These are phyloP conservation scores for Senna tora DNA, from an alignment of 306 rosid genomes.

Conservation along the genomic window DNA sequence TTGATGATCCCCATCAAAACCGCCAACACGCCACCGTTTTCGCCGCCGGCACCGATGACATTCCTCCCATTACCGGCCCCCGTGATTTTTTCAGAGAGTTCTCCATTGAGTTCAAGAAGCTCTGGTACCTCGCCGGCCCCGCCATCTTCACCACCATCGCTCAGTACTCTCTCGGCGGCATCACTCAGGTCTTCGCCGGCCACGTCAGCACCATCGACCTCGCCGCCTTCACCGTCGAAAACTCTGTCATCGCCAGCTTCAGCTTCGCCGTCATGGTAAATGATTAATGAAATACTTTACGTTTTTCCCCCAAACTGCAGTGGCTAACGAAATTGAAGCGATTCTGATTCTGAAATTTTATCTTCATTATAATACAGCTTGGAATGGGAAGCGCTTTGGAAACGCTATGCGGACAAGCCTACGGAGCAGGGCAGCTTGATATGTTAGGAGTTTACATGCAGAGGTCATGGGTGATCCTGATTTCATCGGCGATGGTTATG, in stretches of 20 bases:
- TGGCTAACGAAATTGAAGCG: too few species aligned
- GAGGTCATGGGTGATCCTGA: slow-evolving; percentile 77
- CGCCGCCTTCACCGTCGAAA: slow-evolving; percentile 84
- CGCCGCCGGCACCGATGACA: slow-evolving; percentile 56
- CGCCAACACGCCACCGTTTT: slow-evolving; percentile 42
- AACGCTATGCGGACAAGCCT: slow-evolving; percentile 90
- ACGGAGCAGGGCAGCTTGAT: slow-evolving; percentile 71
- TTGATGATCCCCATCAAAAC: too few species aligned
- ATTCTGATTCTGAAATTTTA: not conserved
- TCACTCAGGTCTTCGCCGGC: slow-evolving; percentile 81
- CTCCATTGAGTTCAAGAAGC: slow-evolving; percentile 59
- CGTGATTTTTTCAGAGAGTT: slow-evolving; percentile 55
- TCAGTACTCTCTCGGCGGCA: slow-evolving; percentile 86
- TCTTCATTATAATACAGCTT: slow-evolving; percentile 37
- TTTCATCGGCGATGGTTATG: slow-evolving; percentile 45
- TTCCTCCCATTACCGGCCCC: slow-evolving; percentile 52
- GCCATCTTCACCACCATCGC: slow-evolving; percentile 77
- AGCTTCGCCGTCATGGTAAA: slow-evolving; percentile 74
- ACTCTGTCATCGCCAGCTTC: slow-evolving; percentile 91
- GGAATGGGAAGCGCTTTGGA: slow-evolving; percentile 97
- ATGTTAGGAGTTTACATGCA: slow-evolving; percentile 91
- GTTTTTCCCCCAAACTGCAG: too few species aligned
- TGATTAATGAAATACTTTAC: too few species aligned
- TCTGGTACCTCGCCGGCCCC: slow-evolving; percentile 91
- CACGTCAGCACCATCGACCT: slow-evolving; percentile 73